Percentiles rank a stretch among this genome's conserved stretches.
phyloP scores from a whole-genome alignment of 73 alveolate genomes.

The Paramecium biaurelia region DNA sequence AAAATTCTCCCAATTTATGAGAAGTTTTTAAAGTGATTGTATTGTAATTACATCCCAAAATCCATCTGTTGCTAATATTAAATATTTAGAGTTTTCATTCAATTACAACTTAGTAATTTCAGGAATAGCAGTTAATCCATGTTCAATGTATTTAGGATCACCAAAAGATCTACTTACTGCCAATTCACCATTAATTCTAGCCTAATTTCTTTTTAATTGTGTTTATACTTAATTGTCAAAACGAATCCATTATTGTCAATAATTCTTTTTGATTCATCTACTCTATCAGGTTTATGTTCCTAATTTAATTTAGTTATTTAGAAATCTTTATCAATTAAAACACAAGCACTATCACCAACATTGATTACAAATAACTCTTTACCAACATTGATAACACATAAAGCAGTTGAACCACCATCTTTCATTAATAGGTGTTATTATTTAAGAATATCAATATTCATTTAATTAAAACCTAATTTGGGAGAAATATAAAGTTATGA shows the following conservation, averaged over 20 bases:
- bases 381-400: constrained; percentile 16
- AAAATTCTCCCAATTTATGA: constrained; percentile 1
- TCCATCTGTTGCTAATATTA: constrained; percentile 59
- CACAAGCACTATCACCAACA: constrained; percentile 57
- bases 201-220: neutral
- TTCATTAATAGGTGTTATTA: neutral
- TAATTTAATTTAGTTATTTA: constrained; percentile 27
- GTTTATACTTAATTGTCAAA: neutral
- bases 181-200: constrained; percentile 62
- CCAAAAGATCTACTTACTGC: constrained; percentile 60
- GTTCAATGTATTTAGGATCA: constrained; percentile 39
- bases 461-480: neutral
- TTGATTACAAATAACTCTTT: constrained; percentile 21
- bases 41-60: constrained; percentile 59
- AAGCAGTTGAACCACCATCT: constrained; percentile 65
- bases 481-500: neutral
- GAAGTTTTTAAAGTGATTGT: neutral
- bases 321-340: neutral
- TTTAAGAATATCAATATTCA: neutral
- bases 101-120: constrained; percentile 20
- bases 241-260: neutral
- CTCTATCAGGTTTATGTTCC: constrained; percentile 51
- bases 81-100: neutral
- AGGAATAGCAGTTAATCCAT: constrained; percentile 44
- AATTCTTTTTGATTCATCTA: constrained; percentile 39